Percentiles rank a stretch among this genome's conserved stretches.
These are phyloP conservation scores for Proteromonas lacertae DNA, from an alignment of 352 stramenopile species.

Conservation along the genomic window DNA sequence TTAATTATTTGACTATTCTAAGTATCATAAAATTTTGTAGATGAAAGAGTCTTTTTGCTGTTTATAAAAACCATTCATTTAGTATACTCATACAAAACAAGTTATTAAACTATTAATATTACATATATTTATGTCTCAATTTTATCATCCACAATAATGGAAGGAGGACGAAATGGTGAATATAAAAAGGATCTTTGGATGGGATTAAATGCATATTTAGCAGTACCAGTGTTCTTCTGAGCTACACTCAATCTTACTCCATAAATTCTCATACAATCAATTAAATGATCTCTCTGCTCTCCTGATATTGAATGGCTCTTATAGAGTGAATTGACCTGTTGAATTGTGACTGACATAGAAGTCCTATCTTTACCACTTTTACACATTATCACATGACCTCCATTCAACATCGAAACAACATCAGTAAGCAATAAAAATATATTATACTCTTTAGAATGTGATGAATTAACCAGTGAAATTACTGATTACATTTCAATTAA, in stretches of 20 bases:
- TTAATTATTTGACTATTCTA: too few species aligned
- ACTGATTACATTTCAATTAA: too few species aligned
- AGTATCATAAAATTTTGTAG: too few species aligned
- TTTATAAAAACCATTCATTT: too few species aligned
- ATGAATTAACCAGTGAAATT: too few species aligned
- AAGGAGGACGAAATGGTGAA: slow-evolving; percentile 41
- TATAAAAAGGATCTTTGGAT: slow-evolving; percentile 52
- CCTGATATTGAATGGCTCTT: slow-evolving; percentile 3
- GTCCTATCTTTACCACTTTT: slow-evolving; percentile 69
- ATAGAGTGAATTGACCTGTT: slow-evolving; percentile 34
- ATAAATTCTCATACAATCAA: slow-evolving; percentile 46
- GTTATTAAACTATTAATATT: too few species aligned
- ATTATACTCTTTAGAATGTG: too few species aligned
- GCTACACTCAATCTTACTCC: slow-evolving; percentile 50
- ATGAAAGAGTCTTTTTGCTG: too few species aligned
- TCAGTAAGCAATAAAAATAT: too few species aligned
- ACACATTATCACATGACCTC: slow-evolving; percentile 53
- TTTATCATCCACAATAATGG: slow-evolving; percentile 49
- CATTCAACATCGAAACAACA: slow-evolving; percentile 35
- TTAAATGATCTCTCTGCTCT: slow-evolving; percentile 5
- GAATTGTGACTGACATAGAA: slow-evolving; percentile 56
- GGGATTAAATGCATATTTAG: slow-evolving; percentile 67
- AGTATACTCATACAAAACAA: too few species aligned
- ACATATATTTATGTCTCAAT: too few species aligned
- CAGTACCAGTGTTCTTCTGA: slow-evolving; percentile 51